Conservation (phyloP, 805 yeast species). For the Candida dajiaensis region DNA sequence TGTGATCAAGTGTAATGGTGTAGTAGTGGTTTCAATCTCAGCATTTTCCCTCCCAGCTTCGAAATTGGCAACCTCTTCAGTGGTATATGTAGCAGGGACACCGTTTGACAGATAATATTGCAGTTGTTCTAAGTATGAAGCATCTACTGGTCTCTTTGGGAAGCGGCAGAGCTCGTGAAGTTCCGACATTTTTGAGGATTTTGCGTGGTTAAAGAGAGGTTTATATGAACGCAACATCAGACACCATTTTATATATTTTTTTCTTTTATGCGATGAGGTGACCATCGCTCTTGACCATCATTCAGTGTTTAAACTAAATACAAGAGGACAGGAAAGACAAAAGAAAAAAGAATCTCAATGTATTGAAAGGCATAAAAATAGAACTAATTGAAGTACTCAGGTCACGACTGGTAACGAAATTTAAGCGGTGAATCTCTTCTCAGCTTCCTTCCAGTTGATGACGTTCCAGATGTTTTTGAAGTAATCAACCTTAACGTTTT, state of each 20-base stretch:
- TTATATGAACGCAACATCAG: too few relatives aligned
- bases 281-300: background rate
- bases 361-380: background rate
- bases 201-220: too few relatives aligned
- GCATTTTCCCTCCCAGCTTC: conserved; percentile 36
- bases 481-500: conserved; percentile 86
- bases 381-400: background rate
- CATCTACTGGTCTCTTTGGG: conserved; percentile 44
- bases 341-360: background rate
- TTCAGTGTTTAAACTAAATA: too few relatives aligned
- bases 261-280: conserved; percentile 5
- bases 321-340: too few relatives aligned
- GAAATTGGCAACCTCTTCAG: conserved; percentile 66
- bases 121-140: conserved; percentile 38
- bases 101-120: conserved; percentile 49
- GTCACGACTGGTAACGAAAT: background rate
- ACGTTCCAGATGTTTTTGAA: conserved; percentile 94
- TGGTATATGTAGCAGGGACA: conserved; percentile 76
- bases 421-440: conserved; percentile 49
- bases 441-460: conserved; percentile 90
- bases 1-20: conserved; percentile 71
- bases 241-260: background rate
- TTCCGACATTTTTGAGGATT: conserved; percentile 64
- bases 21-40: conserved; percentile 48
- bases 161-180: conserved; percentile 59